Percentiles rank a stretch among this genome's conserved stretches.
These are phyloP conservation scores for Berberis thunbergii DNA, from an alignment of 164 flowering plant species.

Conservation along the genomic window DNA sequence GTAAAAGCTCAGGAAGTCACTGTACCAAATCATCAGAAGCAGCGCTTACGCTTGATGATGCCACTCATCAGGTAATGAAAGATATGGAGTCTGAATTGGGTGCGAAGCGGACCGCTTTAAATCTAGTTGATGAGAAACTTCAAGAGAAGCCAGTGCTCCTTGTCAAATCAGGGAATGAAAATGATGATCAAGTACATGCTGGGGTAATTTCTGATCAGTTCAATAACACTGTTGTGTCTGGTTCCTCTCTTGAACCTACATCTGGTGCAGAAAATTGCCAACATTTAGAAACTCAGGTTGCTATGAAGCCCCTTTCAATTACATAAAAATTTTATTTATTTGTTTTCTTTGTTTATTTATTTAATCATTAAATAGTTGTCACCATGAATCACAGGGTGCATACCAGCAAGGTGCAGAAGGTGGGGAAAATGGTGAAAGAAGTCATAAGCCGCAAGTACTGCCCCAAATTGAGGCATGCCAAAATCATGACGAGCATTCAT, in stretches of 20 bases:
- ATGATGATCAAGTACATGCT: conserved; percentile 6
- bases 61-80: conserved; percentile 1
- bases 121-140: conserved; percentile 11
- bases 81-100: not conserved
- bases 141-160: conserved; percentile 6
- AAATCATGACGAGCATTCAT: conserved; percentile 4
- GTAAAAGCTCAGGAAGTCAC: conserved; percentile 7
- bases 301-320: not conserved
- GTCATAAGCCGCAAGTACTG: conserved; percentile 10
- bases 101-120: conserved; percentile 5
- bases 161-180: conserved; percentile 3
- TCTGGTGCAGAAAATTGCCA: conserved; percentile 6
- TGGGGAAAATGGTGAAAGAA: conserved; percentile 1
- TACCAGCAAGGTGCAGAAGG: conserved; percentile 7
- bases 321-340: not conserved
- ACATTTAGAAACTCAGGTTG: conserved; percentile 5
- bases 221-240: conserved; percentile 4
- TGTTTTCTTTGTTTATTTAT: not conserved
- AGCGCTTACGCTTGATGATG: not conserved
- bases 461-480: conserved; percentile 3
- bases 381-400: conserved; percentile 6
- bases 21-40: conserved; percentile 10
- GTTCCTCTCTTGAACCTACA: conserved; percentile 3
- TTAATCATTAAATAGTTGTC: not conserved
- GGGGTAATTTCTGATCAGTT: conserved; percentile 8